Evolutionary conservation across 2,329 filamentous ascomycete genomes (phyloP).

Genomic region (Leptodontidium sp.): DNA sequence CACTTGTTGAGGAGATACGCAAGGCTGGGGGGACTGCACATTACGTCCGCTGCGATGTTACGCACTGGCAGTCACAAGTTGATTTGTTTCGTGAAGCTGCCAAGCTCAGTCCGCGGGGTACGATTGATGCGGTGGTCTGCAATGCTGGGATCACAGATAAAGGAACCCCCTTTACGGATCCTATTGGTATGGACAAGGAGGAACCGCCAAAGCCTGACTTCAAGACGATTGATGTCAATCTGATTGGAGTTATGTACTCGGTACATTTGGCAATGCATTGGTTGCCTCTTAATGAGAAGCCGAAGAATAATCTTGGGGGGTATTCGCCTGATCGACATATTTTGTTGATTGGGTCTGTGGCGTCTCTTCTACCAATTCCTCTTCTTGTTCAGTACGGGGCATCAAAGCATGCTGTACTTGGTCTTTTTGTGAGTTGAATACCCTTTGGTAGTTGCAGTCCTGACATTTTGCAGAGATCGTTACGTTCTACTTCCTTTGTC

Average conservation of each 20-base stretch:
- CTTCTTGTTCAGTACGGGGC: constrained; percentile 60
- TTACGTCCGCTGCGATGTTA: constrained; percentile 71
- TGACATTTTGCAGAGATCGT: constrained; percentile 50
- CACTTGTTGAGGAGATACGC: constrained; percentile 61
- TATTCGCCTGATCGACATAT: constrained; percentile 63
- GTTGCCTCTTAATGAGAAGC: constrained; percentile 59
- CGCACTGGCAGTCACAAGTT: constrained; percentile 69
- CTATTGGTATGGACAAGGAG: constrained; percentile 51
- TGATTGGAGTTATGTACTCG: constrained; percentile 71
- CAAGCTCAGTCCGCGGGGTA: constrained; percentile 59
- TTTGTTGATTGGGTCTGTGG: constrained; percentile 69
- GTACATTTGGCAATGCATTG: constrained; percentile 69
- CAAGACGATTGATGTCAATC: constrained; percentile 66
- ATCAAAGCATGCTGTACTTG: constrained; percentile 72
- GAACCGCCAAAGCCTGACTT: constrained; percentile 59
- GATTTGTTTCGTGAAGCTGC: constrained; percentile 67
- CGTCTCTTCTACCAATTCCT: constrained; percentile 58
- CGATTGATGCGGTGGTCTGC: constrained; percentile 70
- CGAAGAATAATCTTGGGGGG: constrained; percentile 45
- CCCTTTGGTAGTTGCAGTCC: constrained; percentile 53
- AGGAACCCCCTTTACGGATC: constrained; percentile 53
- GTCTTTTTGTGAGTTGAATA: constrained; percentile 43
- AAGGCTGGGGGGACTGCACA: constrained; percentile 55
- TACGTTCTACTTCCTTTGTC: constrained; percentile 59
- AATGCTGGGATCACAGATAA: constrained; percentile 68